Percentiles rank a stretch among this genome's conserved stretches.
phyloP scores from a whole-genome alignment of 2,329 filamentous ascomycete species.

The Pseudocercospora cruenta region DNA sequence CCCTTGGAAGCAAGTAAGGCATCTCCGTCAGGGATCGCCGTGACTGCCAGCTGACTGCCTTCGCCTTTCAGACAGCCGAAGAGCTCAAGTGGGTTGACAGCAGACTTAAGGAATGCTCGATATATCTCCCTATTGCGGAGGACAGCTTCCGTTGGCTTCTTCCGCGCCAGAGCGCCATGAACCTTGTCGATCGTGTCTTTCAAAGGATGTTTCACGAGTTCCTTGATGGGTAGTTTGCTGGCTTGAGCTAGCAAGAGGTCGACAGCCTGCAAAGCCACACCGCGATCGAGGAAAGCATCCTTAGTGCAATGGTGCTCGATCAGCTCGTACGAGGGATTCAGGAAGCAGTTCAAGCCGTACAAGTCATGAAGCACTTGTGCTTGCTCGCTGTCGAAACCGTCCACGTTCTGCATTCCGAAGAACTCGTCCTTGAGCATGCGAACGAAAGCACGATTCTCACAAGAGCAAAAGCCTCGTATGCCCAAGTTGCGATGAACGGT shows the following conservation, averaged over 20 bases:
- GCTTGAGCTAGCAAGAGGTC: constrained; percentile 83
- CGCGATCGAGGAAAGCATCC: constrained; percentile 74
- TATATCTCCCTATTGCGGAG: constrained; percentile 86
- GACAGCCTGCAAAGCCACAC: constrained; percentile 78
- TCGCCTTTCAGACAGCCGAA: constrained; percentile 81
- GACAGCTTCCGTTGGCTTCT: constrained; percentile 78
- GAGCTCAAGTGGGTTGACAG: constrained; percentile 79
- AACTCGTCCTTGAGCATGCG: constrained; percentile 88
- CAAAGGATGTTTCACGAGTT: constrained; percentile 86
- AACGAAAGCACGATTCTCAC: constrained; percentile 83
- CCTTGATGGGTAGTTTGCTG: constrained; percentile 83
- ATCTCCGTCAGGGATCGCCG: constrained; percentile 66
- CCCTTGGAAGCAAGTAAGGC: constrained; percentile 73
- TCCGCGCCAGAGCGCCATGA: constrained; percentile 77
- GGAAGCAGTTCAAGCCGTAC: constrained; percentile 70
- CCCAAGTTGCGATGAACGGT: constrained; percentile 84
- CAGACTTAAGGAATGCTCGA: constrained; percentile 77
- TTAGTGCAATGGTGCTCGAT: constrained; percentile 76
- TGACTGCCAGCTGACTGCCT: constrained; percentile 70
- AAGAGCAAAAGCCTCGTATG: constrained; percentile 80
- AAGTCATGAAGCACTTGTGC: constrained; percentile 83
- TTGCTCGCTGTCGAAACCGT: constrained; percentile 84
- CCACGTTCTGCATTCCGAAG: constrained; percentile 71
- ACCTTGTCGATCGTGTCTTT: constrained; percentile 91
- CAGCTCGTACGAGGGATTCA: constrained; percentile 41